Evolutionary conservation across 768 basidiomycete species (phyloP).

Genomic region (Collybia mongolica): DNA sequence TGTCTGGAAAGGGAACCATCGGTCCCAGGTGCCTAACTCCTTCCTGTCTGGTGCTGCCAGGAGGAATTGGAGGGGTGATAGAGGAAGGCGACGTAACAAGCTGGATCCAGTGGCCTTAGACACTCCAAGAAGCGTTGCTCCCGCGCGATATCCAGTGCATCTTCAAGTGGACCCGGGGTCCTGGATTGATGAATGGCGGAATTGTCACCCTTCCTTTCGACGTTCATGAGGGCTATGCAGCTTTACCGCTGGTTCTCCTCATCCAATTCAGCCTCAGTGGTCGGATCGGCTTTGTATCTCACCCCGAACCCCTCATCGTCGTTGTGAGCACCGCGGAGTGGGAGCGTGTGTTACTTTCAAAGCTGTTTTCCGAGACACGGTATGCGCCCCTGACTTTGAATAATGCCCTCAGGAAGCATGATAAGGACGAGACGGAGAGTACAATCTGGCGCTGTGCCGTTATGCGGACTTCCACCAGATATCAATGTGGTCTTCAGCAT

Average conservation of each 20-base stretch:
- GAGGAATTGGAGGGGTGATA: background rate
- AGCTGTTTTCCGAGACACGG: too few species aligned
- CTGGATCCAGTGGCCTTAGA: constrained; percentile 2
- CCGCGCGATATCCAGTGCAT: background rate
- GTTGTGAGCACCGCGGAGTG: too few species aligned
- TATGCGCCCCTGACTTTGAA: too few species aligned
- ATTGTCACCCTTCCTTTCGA: background rate
- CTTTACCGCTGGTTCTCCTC: background rate
- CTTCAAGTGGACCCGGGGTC: background rate
- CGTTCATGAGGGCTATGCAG: background rate
- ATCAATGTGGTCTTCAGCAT: constrained; percentile 1
- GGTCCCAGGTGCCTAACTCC: too few species aligned
- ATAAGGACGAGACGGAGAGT: too few species aligned
- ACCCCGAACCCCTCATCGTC: too few species aligned
- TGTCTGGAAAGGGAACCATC: too few species aligned
- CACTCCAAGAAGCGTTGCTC: background rate
- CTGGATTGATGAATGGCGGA: too few species aligned
- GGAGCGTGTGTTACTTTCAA: too few species aligned
- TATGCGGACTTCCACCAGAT: background rate
- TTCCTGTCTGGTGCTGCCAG: background rate
- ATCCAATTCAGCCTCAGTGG: too few species aligned
- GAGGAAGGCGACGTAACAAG: background rate
- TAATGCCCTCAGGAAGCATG: too few species aligned
- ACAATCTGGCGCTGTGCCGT: background rate
- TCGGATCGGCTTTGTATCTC: too few species aligned